A percentile compares a stretch with the other conserved stretches of the same genome.
phyloP scores from a whole-genome alignment of 2,329 filamentous ascomycete species.

The Phyllosticta paracitricarpa region DNA sequence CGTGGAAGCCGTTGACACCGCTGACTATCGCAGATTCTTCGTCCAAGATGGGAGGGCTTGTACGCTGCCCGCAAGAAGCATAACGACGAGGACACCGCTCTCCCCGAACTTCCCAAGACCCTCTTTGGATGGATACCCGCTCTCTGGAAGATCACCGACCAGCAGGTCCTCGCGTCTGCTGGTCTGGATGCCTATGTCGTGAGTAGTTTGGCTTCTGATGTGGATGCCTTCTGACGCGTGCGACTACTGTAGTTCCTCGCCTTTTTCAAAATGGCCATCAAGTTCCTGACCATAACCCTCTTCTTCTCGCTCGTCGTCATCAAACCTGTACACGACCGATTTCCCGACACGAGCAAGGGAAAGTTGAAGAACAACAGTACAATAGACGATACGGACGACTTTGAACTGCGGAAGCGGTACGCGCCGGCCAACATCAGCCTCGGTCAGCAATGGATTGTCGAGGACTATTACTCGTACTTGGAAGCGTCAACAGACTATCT shows the following conservation, averaged over 20 bases:
- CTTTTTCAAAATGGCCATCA: conserved; percentile 93
- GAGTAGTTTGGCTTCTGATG: conserved; percentile 23
- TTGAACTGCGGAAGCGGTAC: conserved; percentile 1
- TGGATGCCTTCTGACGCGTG: background rate
- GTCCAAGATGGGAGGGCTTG: conserved; percentile 82
- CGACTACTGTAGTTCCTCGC: conserved; percentile 55
- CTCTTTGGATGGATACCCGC: conserved; percentile 91
- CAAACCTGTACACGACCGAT: conserved; percentile 73
- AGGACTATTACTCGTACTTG: conserved; percentile 6
- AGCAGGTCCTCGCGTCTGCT: conserved; percentile 80
- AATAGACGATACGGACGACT: background rate
- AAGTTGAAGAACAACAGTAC: conserved; percentile 16
- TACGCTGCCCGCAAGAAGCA: conserved; percentile 83
- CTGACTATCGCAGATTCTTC: conserved; percentile 53
- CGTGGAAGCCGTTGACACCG: background rate
- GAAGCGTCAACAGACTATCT: conserved; percentile 50
- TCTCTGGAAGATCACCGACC: conserved; percentile 74
- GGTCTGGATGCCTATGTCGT: conserved; percentile 92
- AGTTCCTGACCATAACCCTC: conserved; percentile 67
- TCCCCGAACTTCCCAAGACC: conserved; percentile 72
- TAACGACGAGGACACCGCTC: conserved; percentile 49
- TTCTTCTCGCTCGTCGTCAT: conserved; percentile 75
- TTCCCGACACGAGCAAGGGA: conserved; percentile 34
- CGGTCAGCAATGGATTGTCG: background rate
- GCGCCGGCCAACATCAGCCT: background rate